These are phyloP conservation scores for Tricholoma sp. DNA, from an alignment of 768 basidiomycete species.

Conservation along the genomic window DNA sequence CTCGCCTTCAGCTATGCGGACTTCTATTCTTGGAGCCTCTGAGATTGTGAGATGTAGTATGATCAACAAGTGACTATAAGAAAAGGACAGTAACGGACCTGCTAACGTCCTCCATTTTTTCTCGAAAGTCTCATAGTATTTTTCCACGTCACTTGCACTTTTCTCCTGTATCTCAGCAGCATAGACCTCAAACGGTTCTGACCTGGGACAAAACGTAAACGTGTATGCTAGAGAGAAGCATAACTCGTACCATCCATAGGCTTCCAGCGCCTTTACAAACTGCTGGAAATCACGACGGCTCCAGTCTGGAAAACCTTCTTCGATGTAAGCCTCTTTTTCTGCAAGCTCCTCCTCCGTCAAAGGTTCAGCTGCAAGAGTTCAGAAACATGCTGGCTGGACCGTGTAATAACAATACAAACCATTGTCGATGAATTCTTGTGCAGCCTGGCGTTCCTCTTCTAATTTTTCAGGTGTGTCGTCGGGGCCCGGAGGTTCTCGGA, in stretches of 20 bases:
- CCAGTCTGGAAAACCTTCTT: slow-evolving; percentile 87
- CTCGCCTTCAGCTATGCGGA: slow-evolving; percentile 86
- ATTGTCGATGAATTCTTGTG: slow-evolving; percentile 85
- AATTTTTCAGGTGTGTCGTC: slow-evolving; percentile 81
- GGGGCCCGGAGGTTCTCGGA: slow-evolving; percentile 60
- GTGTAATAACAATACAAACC: slow-evolving; percentile 37
- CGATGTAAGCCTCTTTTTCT: slow-evolving; percentile 73
- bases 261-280: slow-evolving; percentile 63
- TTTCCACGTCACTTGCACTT: slow-evolving; percentile 67
- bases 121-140: slow-evolving; percentile 81
- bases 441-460: slow-evolving; percentile 72
- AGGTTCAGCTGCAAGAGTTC: slow-evolving; percentile 60
- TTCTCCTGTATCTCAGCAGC: slow-evolving; percentile 85
- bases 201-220: slow-evolving; percentile 35
- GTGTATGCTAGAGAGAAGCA: background rate
- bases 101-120: slow-evolving; percentile 84
- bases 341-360: slow-evolving; percentile 84
- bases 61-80: background rate
- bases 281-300: slow-evolving; percentile 91
- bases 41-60: background rate
- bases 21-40: slow-evolving; percentile 79
- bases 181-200: slow-evolving; percentile 60
- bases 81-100: slow-evolving; percentile 41
- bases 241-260: slow-evolving; percentile 68
- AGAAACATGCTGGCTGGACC: background rate